These are phyloP conservation scores for Wickerhamomyces rabaulensis DNA, from an alignment of 805 yeast genomes.

Conservation along the genomic window DNA sequence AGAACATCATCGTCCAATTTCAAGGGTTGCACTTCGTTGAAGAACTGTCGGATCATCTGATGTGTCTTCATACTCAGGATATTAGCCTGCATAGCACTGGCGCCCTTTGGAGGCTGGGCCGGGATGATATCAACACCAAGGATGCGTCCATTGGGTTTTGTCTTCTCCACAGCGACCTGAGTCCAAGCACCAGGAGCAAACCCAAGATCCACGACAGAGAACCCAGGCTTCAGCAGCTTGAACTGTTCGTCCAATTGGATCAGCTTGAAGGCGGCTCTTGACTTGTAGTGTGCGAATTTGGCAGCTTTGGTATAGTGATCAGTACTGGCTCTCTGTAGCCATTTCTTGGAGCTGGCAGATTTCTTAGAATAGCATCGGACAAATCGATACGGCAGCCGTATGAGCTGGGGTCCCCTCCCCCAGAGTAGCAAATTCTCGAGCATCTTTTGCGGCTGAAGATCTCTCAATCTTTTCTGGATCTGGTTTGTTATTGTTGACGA, in stretches of 20 bases:
- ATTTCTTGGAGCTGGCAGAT: conserved; percentile 54
- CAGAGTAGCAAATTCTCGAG: neutral
- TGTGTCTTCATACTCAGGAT: conserved; percentile 69
- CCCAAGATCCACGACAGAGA: conserved; percentile 78
- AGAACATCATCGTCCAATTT: conserved; percentile 11
- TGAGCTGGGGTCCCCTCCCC: neutral
- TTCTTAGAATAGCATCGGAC: conserved; percentile 21
- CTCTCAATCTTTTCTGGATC: too few relatives aligned
- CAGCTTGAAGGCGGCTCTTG: conserved; percentile 90
- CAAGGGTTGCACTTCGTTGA: conserved; percentile 19
- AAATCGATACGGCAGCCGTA: conserved; percentile 1
- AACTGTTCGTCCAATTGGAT: conserved; percentile 66
- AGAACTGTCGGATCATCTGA: conserved; percentile 44
- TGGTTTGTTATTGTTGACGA: neutral
- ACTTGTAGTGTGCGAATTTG: conserved; percentile 52
- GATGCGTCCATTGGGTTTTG: conserved; percentile 47
- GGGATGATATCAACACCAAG: conserved; percentile 82
- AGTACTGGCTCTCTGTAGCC: conserved; percentile 66
- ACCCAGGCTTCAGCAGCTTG: conserved; percentile 48
- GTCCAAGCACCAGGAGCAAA: conserved; percentile 97
- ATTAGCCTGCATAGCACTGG: conserved; percentile 79
- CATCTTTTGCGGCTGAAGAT: neutral
- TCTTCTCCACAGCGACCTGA: conserved; percentile 64
- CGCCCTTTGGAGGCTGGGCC: conserved; percentile 75
- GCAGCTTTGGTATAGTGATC: conserved; percentile 71